These are phyloP conservation scores for Globisporangium mamillatum DNA, from an alignment of 352 stramenopile genomes.

Conservation along the genomic window DNA sequence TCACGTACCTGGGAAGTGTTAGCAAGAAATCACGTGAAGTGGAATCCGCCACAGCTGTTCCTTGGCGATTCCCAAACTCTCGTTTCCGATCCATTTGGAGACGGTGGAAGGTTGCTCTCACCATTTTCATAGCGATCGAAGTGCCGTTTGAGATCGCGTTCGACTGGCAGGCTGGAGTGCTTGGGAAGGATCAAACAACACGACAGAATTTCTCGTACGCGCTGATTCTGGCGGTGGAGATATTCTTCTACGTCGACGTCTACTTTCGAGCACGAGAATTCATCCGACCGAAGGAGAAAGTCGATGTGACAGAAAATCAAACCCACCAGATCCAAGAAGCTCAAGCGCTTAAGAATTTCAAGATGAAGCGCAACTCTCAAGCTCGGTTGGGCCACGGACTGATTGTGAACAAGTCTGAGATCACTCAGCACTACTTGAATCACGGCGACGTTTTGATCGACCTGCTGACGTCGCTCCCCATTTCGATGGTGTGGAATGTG, in stretches of 20 bases:
- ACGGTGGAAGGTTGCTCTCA: slow-evolving; percentile 15
- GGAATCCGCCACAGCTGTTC: neutral
- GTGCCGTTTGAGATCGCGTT: slow-evolving; percentile 23
- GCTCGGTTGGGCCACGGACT: slow-evolving; percentile 1
- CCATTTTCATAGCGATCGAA: slow-evolving; percentile 19
- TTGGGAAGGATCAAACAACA: neutral
- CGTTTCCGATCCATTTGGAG: slow-evolving; percentile 17
- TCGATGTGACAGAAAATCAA: neutral
- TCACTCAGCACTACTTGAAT: slow-evolving; percentile 18
- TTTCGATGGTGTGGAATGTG: slow-evolving; percentile 22
- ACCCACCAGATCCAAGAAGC: neutral
- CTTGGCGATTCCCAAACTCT: slow-evolving; percentile 20
- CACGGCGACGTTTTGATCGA: slow-evolving; percentile 18
- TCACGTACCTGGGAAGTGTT: slow-evolving; percentile 21
- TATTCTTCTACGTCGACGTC: slow-evolving; percentile 26
- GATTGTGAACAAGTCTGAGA: neutral
- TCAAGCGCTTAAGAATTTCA: neutral
- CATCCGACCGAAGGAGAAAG: slow-evolving; percentile 7
- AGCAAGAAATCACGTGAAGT: slow-evolving; percentile 11
- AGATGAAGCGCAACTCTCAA: neutral
- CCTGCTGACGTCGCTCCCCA: slow-evolving; percentile 14
- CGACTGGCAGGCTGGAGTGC: slow-evolving; percentile 13
- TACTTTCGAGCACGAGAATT: slow-evolving; percentile 21
- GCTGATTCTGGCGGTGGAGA: slow-evolving; percentile 12
- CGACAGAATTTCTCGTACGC: slow-evolving; percentile 3